Percentiles rank a stretch among this genome's conserved stretches.
Conservation (phyloP, 768 basidiomycete species). For the Strobilomyces confusus region DNA sequence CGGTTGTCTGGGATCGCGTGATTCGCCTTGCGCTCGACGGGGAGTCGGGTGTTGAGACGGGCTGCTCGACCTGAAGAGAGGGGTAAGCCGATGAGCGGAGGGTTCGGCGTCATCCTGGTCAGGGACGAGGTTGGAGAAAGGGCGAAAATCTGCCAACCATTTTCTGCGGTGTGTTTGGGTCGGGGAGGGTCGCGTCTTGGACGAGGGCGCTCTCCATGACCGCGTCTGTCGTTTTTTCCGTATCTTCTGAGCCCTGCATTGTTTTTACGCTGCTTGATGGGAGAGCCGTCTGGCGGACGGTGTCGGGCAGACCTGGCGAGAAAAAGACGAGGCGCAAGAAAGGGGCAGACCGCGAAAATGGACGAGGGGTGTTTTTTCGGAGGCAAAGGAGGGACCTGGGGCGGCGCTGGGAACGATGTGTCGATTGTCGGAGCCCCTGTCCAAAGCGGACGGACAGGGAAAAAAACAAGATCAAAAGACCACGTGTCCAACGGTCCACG, state of each 20-base stretch:
- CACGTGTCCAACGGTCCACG: conserved; percentile 28
- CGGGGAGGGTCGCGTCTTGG: conserved; percentile 25
- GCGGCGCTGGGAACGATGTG: conserved; percentile 22
- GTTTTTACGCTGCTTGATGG: conserved; percentile 32
- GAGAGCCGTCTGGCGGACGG: conserved; percentile 7
- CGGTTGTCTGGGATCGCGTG: conserved; percentile 33
- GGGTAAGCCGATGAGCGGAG: conserved; percentile 21
- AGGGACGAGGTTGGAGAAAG: conserved; percentile 28
- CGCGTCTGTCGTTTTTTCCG: conserved; percentile 18
- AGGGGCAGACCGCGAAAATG: neutral
- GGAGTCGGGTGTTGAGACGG: conserved; percentile 24
- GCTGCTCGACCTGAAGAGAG: conserved; percentile 23
- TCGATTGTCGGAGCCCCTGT: conserved; percentile 38
- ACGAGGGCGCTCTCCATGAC: conserved; percentile 1
- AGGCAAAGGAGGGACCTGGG: conserved; percentile 9
- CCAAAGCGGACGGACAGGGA: conserved; percentile 33
- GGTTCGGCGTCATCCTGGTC: conserved; percentile 28
- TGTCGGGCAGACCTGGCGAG: conserved; percentile 12
- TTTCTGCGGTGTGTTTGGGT: conserved; percentile 24
- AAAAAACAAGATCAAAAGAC: conserved; percentile 34
- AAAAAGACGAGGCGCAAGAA: neutral
- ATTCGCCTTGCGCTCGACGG: conserved; percentile 23
- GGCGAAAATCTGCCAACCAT: conserved; percentile 29
- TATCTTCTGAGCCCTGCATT: conserved; percentile 25
- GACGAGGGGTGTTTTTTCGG: conserved; percentile 17